phyloP scores from a whole-genome alignment of 2,329 filamentous ascomycete genomes.

The Onygenales sp. region DNA sequence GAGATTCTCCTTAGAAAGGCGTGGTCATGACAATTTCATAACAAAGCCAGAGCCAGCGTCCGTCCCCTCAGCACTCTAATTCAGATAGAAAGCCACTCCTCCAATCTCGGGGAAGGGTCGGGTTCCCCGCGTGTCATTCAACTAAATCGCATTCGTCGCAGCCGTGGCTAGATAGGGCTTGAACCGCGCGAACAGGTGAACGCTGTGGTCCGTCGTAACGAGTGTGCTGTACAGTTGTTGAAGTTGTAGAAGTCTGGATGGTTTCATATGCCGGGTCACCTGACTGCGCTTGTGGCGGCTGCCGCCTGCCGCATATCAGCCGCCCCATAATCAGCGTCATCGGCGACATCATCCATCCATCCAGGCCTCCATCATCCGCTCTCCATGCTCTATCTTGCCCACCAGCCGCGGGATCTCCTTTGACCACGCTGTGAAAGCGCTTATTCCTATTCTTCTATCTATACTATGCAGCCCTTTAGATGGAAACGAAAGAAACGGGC shows the following conservation, averaged over 20 bases:
- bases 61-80: too few relatives aligned
- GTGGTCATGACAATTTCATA: background rate
- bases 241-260: too few relatives aligned
- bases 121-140: too few relatives aligned
- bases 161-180: too few relatives aligned
- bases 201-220: too few relatives aligned
- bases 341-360: background rate
- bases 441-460: background rate
- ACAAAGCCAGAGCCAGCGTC: too few relatives aligned
- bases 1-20: background rate
- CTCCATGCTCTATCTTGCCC: background rate
- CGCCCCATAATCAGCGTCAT: background rate
- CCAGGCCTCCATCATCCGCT: background rate
- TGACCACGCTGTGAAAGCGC: background rate
- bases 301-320: background rate
- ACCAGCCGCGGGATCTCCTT: background rate
- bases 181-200: too few relatives aligned
- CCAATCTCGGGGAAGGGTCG: too few relatives aligned
- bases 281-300: slow-evolving; percentile 1
- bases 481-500: slow-evolving; percentile 2
- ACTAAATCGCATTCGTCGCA: too few relatives aligned
- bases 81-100: too few relatives aligned
- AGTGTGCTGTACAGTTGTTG: too few relatives aligned
- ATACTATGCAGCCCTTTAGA: slow-evolving; percentile 3
- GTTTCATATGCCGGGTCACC: background rate